These are phyloP conservation scores for Neurospora terricola DNA, from an alignment of 495 filamentous ascomycete genomes.

Conservation along the genomic window DNA sequence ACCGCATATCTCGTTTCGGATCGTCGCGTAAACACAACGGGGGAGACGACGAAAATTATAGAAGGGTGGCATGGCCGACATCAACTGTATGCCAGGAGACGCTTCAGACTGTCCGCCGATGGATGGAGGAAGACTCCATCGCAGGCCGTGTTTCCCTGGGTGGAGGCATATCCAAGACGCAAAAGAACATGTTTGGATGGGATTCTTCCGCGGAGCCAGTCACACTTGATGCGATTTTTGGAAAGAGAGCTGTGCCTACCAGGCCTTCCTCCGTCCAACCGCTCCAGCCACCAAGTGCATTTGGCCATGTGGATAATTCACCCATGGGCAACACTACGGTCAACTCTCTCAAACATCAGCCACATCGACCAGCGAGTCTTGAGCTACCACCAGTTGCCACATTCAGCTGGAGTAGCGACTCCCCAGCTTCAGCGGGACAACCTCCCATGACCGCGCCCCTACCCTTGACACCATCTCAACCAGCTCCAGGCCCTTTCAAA, in stretches of 20 bases:
- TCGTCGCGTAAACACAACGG: constrained; percentile 45
- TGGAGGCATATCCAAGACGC: constrained; percentile 28
- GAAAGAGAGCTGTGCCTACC: constrained; percentile 16
- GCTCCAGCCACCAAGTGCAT: not conserved
- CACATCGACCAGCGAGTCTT: constrained; percentile 12
- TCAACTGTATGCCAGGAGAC: constrained; percentile 42
- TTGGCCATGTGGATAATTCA: not conserved
- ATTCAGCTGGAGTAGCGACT: constrained; percentile 28
- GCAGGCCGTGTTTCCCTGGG: constrained; percentile 39
- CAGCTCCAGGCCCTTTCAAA: not conserved
- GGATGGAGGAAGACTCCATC: constrained; percentile 51
- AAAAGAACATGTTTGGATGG: constrained; percentile 44
- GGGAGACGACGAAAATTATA: constrained; percentile 48
- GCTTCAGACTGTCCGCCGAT: constrained; percentile 45
- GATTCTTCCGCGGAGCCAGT: constrained; percentile 38
- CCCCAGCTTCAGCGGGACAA: constrained; percentile 2
- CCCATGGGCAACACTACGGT: constrained; percentile 3
- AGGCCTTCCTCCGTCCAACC: constrained; percentile 15
- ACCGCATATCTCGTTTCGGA: constrained; percentile 47
- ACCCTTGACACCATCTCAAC: not conserved
- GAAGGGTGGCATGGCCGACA: constrained; percentile 42
- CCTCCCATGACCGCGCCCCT: not conserved
- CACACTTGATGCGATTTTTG: constrained; percentile 36
- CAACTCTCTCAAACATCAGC: constrained; percentile 1
- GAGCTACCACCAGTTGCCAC: constrained; percentile 14